A percentile compares a stretch with the other conserved stretches of the same genome.
These are phyloP conservation scores for Kwoniella bestiolae DNA, from an alignment of 768 basidiomycete species.

Conservation along the genomic window DNA sequence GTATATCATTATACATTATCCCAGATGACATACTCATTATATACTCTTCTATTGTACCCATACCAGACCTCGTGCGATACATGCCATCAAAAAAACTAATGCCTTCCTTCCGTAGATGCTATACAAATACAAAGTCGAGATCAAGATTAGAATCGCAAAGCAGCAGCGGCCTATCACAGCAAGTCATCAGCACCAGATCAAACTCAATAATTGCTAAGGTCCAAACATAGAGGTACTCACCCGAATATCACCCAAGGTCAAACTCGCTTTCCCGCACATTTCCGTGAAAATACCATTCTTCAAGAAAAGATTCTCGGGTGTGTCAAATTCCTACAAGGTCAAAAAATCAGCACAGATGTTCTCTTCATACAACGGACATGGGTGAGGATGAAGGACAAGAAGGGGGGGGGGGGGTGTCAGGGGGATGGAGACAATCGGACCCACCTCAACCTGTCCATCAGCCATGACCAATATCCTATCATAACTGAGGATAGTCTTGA, in stretches of 20 bases:
- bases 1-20: too few species aligned
- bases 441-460: conserved; percentile 71
- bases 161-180: conserved; percentile 21
- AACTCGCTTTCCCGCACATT: conserved; percentile 84
- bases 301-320: conserved; percentile 69
- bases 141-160: conserved; percentile 32
- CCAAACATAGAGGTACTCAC: conserved; percentile 19
- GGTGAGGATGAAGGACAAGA: too few species aligned
- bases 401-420: too few species aligned
- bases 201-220: not conserved
- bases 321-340: conserved; percentile 69
- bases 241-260: conserved; percentile 71
- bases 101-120: not conserved
- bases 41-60: too few species aligned
- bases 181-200: conserved; percentile 8
- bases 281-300: conserved; percentile 74
- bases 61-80: too few species aligned
- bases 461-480: conserved; percentile 86
- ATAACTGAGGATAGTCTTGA: conserved; percentile 84
- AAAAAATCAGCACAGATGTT: not conserved
- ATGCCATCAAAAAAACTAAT: not conserved
- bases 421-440: too few species aligned
- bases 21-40: too few species aligned
- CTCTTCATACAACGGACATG: too few species aligned
- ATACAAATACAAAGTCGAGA: not conserved